These are phyloP conservation scores for Lipomyces starkeyi DNA, from an alignment of 805 yeast species.

Conservation along the genomic window DNA sequence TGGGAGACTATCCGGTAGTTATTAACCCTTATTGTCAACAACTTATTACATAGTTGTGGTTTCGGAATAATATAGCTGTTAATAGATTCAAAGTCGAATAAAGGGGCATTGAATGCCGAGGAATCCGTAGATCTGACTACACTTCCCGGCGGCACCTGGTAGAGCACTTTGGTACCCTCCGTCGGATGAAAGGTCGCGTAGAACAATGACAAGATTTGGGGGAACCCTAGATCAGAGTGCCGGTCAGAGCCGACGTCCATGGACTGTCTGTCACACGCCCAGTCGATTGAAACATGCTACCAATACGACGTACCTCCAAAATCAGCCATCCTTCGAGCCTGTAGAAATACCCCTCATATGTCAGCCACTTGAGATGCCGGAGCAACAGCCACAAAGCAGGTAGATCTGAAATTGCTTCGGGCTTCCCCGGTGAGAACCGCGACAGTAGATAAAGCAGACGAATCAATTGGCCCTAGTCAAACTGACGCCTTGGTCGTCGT, in stretches of 20 bases:
- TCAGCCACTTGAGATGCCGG: not conserved
- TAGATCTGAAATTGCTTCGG: not conserved
- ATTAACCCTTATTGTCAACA: slow-evolving; percentile 74
- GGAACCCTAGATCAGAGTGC: slow-evolving; percentile 59
- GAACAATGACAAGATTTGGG: slow-evolving; percentile 86
- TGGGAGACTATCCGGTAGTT: slow-evolving; percentile 78
- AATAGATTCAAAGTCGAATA: slow-evolving; percentile 81
- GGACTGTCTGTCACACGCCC: too few relatives aligned
- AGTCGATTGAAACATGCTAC: not conserved
- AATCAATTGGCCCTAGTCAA: too few relatives aligned
- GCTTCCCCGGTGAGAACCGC: too few relatives aligned
- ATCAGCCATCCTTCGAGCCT: slow-evolving; percentile 15
- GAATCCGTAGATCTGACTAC: slow-evolving; percentile 42
- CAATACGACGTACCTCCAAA: slow-evolving; percentile 25
- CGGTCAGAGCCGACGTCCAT: not conserved
- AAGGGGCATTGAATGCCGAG: slow-evolving; percentile 44
- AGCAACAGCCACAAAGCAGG: not conserved
- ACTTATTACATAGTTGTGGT: slow-evolving; percentile 82
- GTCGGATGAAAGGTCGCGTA: slow-evolving; percentile 94
- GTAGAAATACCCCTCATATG: not conserved
- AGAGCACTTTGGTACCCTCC: slow-evolving; percentile 89
- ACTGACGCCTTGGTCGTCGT: too few relatives aligned
- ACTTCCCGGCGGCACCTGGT: slow-evolving; percentile 86
- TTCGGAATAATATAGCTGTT: slow-evolving; percentile 94
- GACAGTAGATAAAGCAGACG: too few relatives aligned